Evolutionary conservation across 352 stramenopile species (phyloP).

Genomic region (Thalassiosira exigua): DNA sequence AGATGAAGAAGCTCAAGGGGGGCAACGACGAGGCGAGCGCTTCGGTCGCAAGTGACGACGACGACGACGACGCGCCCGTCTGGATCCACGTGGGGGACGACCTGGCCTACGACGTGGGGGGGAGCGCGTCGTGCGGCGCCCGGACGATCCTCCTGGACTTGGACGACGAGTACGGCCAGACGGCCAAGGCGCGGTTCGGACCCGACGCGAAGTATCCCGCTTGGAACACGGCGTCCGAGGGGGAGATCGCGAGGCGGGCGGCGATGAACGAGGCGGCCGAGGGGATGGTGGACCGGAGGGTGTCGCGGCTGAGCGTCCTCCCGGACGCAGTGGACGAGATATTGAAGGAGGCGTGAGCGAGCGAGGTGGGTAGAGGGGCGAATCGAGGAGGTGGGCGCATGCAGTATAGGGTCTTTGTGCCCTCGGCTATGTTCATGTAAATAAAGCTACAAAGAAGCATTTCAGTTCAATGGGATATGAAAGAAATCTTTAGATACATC

Average conservation of each 20-base stretch:
- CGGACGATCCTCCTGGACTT: slow-evolving; percentile 84
- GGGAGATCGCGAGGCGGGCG: slow-evolving; percentile 65
- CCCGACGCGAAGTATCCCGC: slow-evolving; percentile 50
- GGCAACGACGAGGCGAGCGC: slow-evolving; percentile 40
- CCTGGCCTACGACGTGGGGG: slow-evolving; percentile 84
- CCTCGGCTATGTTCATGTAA: too few species aligned
- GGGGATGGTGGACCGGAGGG: slow-evolving; percentile 68
- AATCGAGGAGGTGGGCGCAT: too few species aligned
- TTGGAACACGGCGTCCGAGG: slow-evolving; percentile 72
- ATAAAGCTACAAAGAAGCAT: too few species aligned
- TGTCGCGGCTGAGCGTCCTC: slow-evolving; percentile 70
- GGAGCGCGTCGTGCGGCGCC: slow-evolving; percentile 69
- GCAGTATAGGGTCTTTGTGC: too few species aligned
- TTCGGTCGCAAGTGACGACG: slow-evolving; percentile 44
- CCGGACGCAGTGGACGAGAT: slow-evolving; percentile 83
- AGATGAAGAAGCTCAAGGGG: too few species aligned
- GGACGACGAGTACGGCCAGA: slow-evolving; percentile 69
- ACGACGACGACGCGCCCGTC: slow-evolving; percentile 63
- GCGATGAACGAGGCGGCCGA: slow-evolving; percentile 72
- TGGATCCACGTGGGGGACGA: slow-evolving; percentile 86
- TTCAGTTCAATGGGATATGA: too few species aligned
- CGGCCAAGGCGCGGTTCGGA: slow-evolving; percentile 38
- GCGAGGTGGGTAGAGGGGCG: too few species aligned
- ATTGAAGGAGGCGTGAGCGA: slow-evolving; percentile 47
- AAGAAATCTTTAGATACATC: too few species aligned